Evolutionary conservation across 495 filamentous ascomycete species (phyloP).

Genomic region (Umbilicaria muhlenbergii): DNA sequence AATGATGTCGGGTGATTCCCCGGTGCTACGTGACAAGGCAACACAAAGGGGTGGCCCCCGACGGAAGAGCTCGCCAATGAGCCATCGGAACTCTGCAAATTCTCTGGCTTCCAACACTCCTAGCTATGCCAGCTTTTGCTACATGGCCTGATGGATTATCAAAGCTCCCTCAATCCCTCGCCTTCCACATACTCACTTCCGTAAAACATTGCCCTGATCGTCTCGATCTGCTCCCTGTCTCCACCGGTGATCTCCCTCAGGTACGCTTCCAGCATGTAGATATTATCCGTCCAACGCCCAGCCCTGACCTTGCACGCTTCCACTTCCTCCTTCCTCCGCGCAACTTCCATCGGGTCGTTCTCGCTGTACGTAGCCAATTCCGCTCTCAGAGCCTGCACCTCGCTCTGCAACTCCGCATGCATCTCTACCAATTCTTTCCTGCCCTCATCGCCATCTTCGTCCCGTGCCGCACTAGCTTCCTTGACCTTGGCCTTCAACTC

Average conservation of each 20-base stretch:
- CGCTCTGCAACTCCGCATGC: slow-evolving; percentile 18
- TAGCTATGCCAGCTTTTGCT: no score
- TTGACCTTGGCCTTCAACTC: slow-evolving; percentile 26
- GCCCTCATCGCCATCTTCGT: slow-evolving; percentile 21
- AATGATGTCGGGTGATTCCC: no score
- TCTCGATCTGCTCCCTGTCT: slow-evolving; percentile 34
- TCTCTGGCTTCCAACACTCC: no score
- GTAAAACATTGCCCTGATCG: slow-evolving; percentile 40
- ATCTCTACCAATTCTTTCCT: slow-evolving; percentile 19
- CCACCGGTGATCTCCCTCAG: slow-evolving; percentile 30
- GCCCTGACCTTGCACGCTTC: slow-evolving; percentile 29
- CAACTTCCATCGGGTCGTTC: slow-evolving; percentile 34
- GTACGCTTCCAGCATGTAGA: slow-evolving; percentile 47
- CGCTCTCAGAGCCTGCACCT: slow-evolving; percentile 22
- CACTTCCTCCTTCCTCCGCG: slow-evolving; percentile 33
- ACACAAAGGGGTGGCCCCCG: no score
- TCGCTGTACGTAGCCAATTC: slow-evolving; percentile 34
- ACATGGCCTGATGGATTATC: background rate
- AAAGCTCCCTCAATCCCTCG: slow-evolving; percentile 41
- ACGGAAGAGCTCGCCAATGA: no score
- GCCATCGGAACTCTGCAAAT: no score
- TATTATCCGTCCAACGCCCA: slow-evolving; percentile 45
- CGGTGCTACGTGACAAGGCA: no score
- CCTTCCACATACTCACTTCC: slow-evolving; percentile 49
- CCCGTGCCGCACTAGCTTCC: slow-evolving; percentile 26